phyloP scores from a whole-genome alignment of 208 protist species.

The Angomonas deanei region DNA sequence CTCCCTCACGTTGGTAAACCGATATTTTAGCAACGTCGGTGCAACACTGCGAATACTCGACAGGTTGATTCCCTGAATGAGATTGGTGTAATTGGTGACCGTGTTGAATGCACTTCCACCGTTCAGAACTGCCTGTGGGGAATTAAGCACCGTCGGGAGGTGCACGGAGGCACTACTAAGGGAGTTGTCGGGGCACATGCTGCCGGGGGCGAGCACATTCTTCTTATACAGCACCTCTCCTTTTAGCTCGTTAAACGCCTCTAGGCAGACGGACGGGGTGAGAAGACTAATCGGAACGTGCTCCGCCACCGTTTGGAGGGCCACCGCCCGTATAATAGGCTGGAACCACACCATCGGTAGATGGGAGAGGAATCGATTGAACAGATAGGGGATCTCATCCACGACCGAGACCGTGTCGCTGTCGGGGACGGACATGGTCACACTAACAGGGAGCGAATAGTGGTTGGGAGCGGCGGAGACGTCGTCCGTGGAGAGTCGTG shows the following conservation, averaged over 20 bases:
- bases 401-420: conserved; percentile 2
- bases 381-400: conserved; percentile 19
- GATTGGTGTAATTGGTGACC: not conserved
- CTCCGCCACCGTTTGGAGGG: conserved; percentile 51
- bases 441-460: not conserved
- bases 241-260: conserved; percentile 50
- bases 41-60: conserved; percentile 23
- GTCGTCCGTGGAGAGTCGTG: not conserved
- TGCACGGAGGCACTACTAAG: not conserved
- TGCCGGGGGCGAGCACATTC: not conserved
- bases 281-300: conserved; percentile 42
- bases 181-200: not conserved
- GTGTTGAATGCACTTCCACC: not conserved
- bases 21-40: conserved; percentile 30
- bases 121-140: not conserved
- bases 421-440: conserved; percentile 3
- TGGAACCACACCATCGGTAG: conserved; percentile 35
- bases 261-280: conserved; percentile 24
- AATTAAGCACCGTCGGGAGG: not conserved
- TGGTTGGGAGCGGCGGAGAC: not conserved
- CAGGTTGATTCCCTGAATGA: conserved; percentile 22
- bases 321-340: conserved; percentile 37
- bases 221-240: conserved; percentile 23
- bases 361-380: conserved; percentile 23
- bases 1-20: conserved; percentile 28